phyloP scores from a whole-genome alignment of 805 yeast genomes.

The Wickerhamomyces bovis region DNA sequence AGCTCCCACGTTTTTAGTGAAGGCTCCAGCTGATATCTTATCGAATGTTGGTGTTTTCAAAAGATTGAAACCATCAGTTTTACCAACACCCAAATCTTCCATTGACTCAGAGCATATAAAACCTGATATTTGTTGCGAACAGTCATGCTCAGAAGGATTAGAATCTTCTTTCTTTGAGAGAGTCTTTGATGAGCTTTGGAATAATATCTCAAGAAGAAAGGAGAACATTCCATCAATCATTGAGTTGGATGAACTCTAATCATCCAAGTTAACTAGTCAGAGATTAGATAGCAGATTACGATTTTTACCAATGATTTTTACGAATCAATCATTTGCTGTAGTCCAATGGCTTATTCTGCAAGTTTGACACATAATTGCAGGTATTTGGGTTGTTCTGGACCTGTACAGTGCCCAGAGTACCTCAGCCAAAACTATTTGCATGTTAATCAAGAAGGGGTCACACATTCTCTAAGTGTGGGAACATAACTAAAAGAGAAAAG shows the following conservation, averaged over 20 bases:
- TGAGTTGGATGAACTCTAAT: background rate
- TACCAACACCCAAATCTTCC: constrained; percentile 1
- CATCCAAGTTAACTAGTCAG: too few species aligned
- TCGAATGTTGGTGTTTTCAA: background rate
- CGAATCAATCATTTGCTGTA: too few species aligned
- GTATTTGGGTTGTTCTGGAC: too few species aligned
- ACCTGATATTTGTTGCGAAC: background rate
- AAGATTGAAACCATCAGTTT: background rate
- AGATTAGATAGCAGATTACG: too few species aligned
- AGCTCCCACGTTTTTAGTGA: background rate
- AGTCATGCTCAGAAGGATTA: background rate
- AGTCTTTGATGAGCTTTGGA: background rate
- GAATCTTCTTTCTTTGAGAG: background rate
- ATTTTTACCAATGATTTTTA: too few species aligned
- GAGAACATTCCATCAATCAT: background rate
- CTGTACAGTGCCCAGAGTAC: too few species aligned
- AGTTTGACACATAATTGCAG: too few species aligned
- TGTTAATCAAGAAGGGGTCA: too few species aligned
- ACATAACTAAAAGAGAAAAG: too few species aligned
- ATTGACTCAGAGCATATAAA: background rate
- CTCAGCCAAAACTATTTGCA: too few species aligned
- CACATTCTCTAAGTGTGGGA: too few species aligned
- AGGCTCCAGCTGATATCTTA: background rate
- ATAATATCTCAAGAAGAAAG: background rate
- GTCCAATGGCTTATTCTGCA: too few species aligned